Percentiles rank a stretch among this genome's conserved stretches.
Conservation (phyloP, 1,284 basidiomycete species). For the Ustilago lituana region DNA sequence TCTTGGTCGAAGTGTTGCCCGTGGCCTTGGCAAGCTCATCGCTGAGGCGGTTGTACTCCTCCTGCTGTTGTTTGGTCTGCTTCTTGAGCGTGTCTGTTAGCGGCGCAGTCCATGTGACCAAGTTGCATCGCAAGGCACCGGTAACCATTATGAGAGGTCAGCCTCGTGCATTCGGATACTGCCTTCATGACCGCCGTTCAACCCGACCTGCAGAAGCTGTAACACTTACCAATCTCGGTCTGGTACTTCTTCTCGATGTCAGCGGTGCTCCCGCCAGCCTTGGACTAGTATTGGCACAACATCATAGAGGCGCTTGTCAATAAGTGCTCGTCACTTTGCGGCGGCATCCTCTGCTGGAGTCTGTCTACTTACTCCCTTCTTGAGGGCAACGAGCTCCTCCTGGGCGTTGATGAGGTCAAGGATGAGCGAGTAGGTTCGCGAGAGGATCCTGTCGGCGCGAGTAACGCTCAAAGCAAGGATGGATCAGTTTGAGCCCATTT, state of each 20-base stretch:
- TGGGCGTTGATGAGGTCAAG: slow-evolving; percentile 89
- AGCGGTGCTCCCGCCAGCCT: slow-evolving; percentile 21
- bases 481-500: neutral
- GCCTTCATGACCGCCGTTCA: too few relatives aligned
- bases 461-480: neutral
- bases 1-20: slow-evolving; percentile 57
- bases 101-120: too few relatives aligned
- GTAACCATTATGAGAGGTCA: too few relatives aligned
- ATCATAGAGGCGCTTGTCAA: neutral
- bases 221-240: slow-evolving; percentile 45
- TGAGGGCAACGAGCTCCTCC: slow-evolving; percentile 84
- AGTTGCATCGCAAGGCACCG: neutral
- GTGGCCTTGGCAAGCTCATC: slow-evolving; percentile 62
- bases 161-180: too few relatives aligned
- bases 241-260: slow-evolving; percentile 63
- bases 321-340: neutral
- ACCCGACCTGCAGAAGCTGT: too few relatives aligned
- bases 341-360: neutral
- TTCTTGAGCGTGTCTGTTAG: slow-evolving; percentile 60
- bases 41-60: slow-evolving; percentile 65
- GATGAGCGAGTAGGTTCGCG: slow-evolving; percentile 89
- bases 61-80: slow-evolving; percentile 65
- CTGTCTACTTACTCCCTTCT: slow-evolving; percentile 72
- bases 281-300: slow-evolving; percentile 2
- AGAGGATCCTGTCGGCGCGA: slow-evolving; percentile 73